phyloP scores from a whole-genome alignment of 164 flowering plant genomes.

The Nymphaea thermarum region DNA sequence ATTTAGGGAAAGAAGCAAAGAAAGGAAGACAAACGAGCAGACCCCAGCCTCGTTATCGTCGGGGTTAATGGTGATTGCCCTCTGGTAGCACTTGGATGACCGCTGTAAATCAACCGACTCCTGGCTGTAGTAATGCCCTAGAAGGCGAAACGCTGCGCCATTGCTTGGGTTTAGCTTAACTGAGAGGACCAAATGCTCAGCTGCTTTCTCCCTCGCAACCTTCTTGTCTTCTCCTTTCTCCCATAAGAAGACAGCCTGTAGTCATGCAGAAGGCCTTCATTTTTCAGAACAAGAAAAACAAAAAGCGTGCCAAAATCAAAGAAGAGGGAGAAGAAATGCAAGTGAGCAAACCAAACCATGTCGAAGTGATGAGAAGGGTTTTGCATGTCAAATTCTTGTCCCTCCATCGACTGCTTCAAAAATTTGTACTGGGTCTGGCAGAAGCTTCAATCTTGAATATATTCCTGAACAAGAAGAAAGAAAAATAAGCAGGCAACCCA shows the following conservation, averaged over 20 bases:
- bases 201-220: constrained; percentile 42
- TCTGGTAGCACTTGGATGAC: constrained; percentile 81
- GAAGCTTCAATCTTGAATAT: too few relatives aligned
- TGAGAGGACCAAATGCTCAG: constrained; percentile 59
- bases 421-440: too few relatives aligned
- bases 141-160: constrained; percentile 49
- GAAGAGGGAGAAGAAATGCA: not conserved
- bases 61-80: constrained; percentile 63
- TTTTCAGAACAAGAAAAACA: not conserved
- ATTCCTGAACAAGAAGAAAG: too few relatives aligned
- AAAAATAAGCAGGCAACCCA: too few relatives aligned
- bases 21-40: constrained; percentile 6
- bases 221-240: constrained; percentile 26
- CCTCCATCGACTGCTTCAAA: not conserved
- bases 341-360: not conserved
- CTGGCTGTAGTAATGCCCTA: constrained; percentile 63
- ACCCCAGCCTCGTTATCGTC: constrained; percentile 70
- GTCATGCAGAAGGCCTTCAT: not conserved
- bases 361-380: not conserved
- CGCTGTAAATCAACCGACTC: constrained; percentile 33
- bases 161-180: constrained; percentile 71
- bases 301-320: not conserved
- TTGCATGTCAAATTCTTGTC: not conserved
- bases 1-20: not conserved
- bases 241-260: constrained; percentile 61